phyloP scores from a whole-genome alignment of 306 rosid genomes.

The Styphnolobium japonicum region DNA sequence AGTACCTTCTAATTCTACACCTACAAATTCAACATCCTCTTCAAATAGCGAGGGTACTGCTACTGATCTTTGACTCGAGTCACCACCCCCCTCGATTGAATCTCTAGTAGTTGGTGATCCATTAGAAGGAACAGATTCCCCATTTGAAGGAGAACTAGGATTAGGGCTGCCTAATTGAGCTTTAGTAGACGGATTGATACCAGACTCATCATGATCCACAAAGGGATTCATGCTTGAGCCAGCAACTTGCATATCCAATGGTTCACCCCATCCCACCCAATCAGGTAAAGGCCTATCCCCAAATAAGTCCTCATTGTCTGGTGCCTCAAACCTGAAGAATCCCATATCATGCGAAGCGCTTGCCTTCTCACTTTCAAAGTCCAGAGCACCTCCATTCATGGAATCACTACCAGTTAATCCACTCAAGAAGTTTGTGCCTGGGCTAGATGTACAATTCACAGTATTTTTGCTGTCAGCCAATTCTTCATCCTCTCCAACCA shows the following conservation, averaged over 20 bases:
- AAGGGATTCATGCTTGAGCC: conserved; percentile 82
- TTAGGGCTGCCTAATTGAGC: conserved; percentile 40
- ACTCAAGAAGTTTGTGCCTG: conserved; percentile 40
- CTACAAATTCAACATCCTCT: conserved; percentile 94
- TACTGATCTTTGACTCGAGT: conserved; percentile 38
- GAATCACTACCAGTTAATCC: conserved; percentile 49
- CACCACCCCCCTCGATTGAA: conserved; percentile 42
- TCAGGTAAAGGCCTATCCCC: conserved; percentile 84
- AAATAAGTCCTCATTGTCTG: conserved; percentile 67
- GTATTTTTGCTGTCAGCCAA: conserved; percentile 52
- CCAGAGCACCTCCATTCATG: conserved; percentile 39
- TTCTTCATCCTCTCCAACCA: conserved; percentile 86
- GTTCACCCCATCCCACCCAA: conserved; percentile 92
- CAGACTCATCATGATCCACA: conserved; percentile 53
- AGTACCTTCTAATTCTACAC: conserved; percentile 85
- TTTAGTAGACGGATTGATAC: conserved; percentile 28
- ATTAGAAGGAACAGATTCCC: conserved; percentile 57
- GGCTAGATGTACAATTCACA: conserved; percentile 56
- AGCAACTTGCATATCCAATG: conserved; percentile 65
- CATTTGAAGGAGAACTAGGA: conserved; percentile 42
- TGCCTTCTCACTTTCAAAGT: conserved; percentile 47
- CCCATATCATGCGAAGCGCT: conserved; percentile 67
- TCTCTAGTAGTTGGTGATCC: conserved; percentile 51
- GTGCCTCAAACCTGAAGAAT: conserved; percentile 71
- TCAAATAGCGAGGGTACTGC: conserved; percentile 81